Base-by-base conservation (phyloP, 495 filamentous ascomycete genomes). In the Acidiella bohemica region DNA sequence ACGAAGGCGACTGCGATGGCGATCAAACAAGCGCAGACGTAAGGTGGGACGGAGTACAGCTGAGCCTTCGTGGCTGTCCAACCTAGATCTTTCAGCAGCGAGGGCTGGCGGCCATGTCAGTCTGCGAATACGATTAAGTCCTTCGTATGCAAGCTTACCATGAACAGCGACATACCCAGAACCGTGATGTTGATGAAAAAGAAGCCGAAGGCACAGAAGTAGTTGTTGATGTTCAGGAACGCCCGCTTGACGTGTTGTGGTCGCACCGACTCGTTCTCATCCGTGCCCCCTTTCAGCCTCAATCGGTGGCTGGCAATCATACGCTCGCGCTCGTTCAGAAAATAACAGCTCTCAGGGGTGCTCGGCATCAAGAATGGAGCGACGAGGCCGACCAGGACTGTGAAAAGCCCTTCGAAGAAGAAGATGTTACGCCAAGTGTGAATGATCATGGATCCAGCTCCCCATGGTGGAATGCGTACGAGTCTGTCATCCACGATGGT, bases 1-100 rank as follows among this genome's bases (percentile, higher is more conserved):
- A 70, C 51, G 35, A 56, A 66, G 0, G 84, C 84, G 20, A 84
- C 61, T n/a, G 79, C 25, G 66, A 93, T 76, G 10, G 81, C 77
- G 38, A 92, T 81, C 5, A 45, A 70, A 40, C 81, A 92, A 0
- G 84, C 75, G 6, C 61, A 73, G n/a, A 76, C 84, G 77, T 82
- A 93, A 0, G 84, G 83, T 6, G 86, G 81, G n/a, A 94, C 83
- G 30, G 75, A 77, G 50, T 75, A 76, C 20, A 93, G 64, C 48
- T 93, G 85, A 1, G 86, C 86, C 43, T 72, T 63, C 53, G 88
- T 83, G 12, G 74, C 54, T 57, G 47, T 51, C 45, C 46, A 55
- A 16, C 53, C 53, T 11, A 55, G 49, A 29, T 55, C 32, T 17
- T 45, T 61, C 20, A 64, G 59, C 13, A 49, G 41, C 9, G 46